Percentiles rank a stretch among this genome's conserved stretches.
Evolutionary conservation across 2,329 filamentous ascomycete genomes (phyloP).

Genomic region (Albophoma yamanashiensis): DNA sequence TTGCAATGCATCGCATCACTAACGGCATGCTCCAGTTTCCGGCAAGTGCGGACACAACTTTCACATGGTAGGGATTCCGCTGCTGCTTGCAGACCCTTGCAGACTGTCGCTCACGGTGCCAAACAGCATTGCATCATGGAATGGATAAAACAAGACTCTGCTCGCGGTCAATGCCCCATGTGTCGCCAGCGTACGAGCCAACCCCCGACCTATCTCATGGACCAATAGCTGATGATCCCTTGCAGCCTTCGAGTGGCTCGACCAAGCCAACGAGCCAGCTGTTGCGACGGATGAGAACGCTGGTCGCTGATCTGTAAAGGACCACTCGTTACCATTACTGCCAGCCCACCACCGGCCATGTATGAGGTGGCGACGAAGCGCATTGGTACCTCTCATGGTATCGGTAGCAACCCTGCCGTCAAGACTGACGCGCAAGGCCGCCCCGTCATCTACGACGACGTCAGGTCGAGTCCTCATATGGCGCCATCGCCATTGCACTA

Average conservation of each 20-base stretch:
- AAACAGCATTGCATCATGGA: slow-evolving; percentile 82
- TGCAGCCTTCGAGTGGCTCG: slow-evolving; percentile 30
- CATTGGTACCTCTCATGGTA: background rate
- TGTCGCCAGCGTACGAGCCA: slow-evolving; percentile 73
- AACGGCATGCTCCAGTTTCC: slow-evolving; percentile 51
- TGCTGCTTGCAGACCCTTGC: background rate
- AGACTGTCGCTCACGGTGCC: background rate
- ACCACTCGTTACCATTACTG: background rate
- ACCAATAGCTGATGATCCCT: background rate
- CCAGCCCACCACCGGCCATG: background rate
- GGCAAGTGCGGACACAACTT: slow-evolving; percentile 97
- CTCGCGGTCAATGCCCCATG: slow-evolving; percentile 94
- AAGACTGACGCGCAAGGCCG: background rate
- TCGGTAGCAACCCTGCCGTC: background rate
- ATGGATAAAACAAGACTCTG: slow-evolving; percentile 92
- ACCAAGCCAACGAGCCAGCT: slow-evolving; percentile 20
- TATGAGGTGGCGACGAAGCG: background rate
- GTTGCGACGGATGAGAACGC: slow-evolving; percentile 14
- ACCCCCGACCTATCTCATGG: background rate
- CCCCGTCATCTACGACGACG: background rate
- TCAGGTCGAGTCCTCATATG: background rate
- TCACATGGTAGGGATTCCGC: slow-evolving; percentile 62
- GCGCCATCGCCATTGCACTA: background rate
- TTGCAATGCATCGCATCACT: background rate
- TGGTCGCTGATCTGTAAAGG: background rate